Evolutionary conservation across 106 monocot species (phyloP).

Genomic region (Gastrodia elata): DNA sequence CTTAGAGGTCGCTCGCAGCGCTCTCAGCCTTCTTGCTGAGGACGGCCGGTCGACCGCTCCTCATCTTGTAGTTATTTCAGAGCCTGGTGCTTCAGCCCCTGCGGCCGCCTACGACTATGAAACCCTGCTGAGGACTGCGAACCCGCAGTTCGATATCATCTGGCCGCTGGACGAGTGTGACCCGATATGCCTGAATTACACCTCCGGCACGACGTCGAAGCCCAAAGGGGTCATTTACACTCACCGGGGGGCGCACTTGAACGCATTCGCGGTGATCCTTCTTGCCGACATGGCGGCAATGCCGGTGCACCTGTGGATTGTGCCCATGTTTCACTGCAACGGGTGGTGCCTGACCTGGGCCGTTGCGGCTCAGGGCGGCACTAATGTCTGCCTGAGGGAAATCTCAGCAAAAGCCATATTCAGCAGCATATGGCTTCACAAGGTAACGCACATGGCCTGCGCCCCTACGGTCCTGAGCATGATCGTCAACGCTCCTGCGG

Average conservation of each 20-base stretch:
- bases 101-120: slow-evolving; percentile 30
- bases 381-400: slow-evolving; percentile 54
- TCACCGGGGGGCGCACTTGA: slow-evolving; percentile 62
- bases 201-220: slow-evolving; percentile 73
- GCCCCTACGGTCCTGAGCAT: slow-evolving; percentile 64
- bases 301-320: slow-evolving; percentile 63
- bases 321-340: slow-evolving; percentile 85
- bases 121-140: slow-evolving; percentile 16
- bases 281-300: slow-evolving; percentile 29
- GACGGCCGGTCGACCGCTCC: slow-evolving; percentile 15
- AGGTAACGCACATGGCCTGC: slow-evolving; percentile 59
- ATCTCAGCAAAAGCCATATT: slow-evolving; percentile 43
- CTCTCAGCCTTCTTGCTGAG: slow-evolving; percentile 31
- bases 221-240: slow-evolving; percentile 70
- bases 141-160: slow-evolving; percentile 32
- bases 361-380: slow-evolving; percentile 63
- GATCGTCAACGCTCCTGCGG: slow-evolving; percentile 28
- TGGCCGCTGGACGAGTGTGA: slow-evolving; percentile 65
- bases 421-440: slow-evolving; percentile 22
- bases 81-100: slow-evolving; percentile 14
- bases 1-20: slow-evolving; percentile 27
- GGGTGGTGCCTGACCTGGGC: slow-evolving; percentile 75
- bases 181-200: slow-evolving; percentile 67
- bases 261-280: slow-evolving; percentile 38
- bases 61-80: slow-evolving; percentile 25